Evolutionary conservation across 2,329 filamentous ascomycete genomes (phyloP), one percentile per base, ranked within the genome.

Genomic region (Cadophora sp.): DNA sequence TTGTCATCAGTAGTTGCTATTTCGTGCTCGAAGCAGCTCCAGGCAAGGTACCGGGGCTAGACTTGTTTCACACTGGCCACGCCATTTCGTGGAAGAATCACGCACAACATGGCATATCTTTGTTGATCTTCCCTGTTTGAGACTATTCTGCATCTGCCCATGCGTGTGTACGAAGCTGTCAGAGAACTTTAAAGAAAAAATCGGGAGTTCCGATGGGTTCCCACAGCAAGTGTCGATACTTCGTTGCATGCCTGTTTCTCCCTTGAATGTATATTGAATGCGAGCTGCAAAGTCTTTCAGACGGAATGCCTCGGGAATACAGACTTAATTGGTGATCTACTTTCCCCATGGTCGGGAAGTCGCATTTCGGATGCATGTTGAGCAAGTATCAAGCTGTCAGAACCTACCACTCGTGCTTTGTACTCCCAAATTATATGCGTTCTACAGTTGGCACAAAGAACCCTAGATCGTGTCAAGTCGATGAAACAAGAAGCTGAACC

Each of bases 361-460:
- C 16, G 5, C 50, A 53, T 18, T 22, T 30, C 14, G 50, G 14
- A 3, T 33, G 50, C 27, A 33, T 24, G 50, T 8, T 30, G 24
- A 51, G 48, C 24, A 51, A 22, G 24, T n/a, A 51, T 16, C 14
- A 51, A 8, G 22, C 53, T 56, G 20, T 22, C 18, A 56, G 53
- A 51, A 33, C 24, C 24, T 51, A n/a, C 14, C 24, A 18, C 11
- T 30, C 24, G 18, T 13, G 22, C 14, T 16, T 7, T 51, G 24
- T 51, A 51, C 50, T 33, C 27, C 27, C 41, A 45, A 9, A 45
- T 53, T 1, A 33, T 18, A 16, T 16, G 18, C 11, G 55, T 27
- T n/a, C 22, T 16, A 27, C 55, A 59, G 36, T 18, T 45, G 55
- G 20, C 24, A 59, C 55, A 59, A 27, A 56, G 18, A 56, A 13